Evolutionary conservation across 768 basidiomycete species (phyloP).

Genomic region (Russula olivacea): DNA sequence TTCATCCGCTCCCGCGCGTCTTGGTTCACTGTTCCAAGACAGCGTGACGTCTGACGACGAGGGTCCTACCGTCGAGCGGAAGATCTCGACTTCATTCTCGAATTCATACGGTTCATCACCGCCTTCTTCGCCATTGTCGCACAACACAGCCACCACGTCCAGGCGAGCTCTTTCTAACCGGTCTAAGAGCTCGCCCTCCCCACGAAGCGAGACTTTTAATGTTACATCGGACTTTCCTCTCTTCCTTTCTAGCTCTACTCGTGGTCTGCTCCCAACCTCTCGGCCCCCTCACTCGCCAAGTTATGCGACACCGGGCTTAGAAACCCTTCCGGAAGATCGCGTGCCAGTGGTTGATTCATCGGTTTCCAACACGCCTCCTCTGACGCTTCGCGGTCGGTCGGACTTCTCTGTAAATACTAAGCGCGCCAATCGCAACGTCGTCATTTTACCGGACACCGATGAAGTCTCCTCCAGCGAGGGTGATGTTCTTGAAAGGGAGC

Average conservation of each 20-base stretch:
- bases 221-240: conserved; percentile 24
- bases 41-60: conserved; percentile 5
- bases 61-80: background rate
- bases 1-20: conserved; percentile 10
- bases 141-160: background rate
- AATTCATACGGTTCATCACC: background rate
- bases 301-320: conserved; percentile 30
- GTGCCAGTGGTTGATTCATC: conserved; percentile 36
- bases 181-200: background rate
- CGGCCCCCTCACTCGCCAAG: conserved; percentile 21
- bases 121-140: background rate
- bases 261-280: conserved; percentile 16
- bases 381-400: conserved; percentile 27
- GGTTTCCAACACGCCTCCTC: conserved; percentile 19
- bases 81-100: background rate
- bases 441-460: conserved; percentile 25
- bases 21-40: background rate
- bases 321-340: conserved; percentile 48
- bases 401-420: conserved; percentile 26
- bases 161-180: background rate
- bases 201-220: conserved; percentile 12
- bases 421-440: conserved; percentile 28
- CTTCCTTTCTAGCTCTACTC: conserved; percentile 20
- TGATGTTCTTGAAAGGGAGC: conserved; percentile 12
- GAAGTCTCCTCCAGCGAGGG: conserved; percentile 13